These are phyloP conservation scores for Dactylonectria macrodidyma DNA, from an alignment of 2,329 filamentous ascomycete species.

Conservation along the genomic window DNA sequence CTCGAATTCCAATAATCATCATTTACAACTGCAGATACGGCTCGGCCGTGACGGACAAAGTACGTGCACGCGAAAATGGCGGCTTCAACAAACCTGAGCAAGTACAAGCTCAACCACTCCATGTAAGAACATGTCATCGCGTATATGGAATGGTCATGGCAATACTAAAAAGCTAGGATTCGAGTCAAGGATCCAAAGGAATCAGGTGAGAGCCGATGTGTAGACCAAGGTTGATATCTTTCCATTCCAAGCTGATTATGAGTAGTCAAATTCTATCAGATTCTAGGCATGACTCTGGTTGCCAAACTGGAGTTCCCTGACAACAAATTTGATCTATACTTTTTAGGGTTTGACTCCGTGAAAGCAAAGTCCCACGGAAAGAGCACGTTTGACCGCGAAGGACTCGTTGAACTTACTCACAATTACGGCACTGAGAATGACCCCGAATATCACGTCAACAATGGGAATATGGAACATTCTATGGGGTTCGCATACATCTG, in stretches of 20 bases:
- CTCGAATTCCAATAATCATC: too few relatives aligned
- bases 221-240: neutral
- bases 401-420: constrained; percentile 87
- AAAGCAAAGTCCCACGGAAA: constrained; percentile 81
- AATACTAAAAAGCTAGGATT: constrained; percentile 70
- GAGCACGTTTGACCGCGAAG: constrained; percentile 85
- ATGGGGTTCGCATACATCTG: constrained; percentile 90
- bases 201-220: constrained; percentile 68
- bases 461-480: constrained; percentile 90
- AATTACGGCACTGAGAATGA: constrained; percentile 93
- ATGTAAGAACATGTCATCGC: too few relatives aligned
- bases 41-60: too few relatives aligned
- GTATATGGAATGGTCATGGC: too few relatives aligned
- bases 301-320: constrained; percentile 87
- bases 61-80: too few relatives aligned
- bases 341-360: constrained; percentile 88
- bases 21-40: too few relatives aligned
- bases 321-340: constrained; percentile 95
- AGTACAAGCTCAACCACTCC: too few relatives aligned
- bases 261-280: constrained; percentile 90
- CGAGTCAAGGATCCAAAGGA: constrained; percentile 94
- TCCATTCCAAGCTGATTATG: neutral
- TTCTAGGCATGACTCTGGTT: constrained; percentile 90
- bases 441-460: constrained; percentile 83
- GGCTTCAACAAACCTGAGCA: too few relatives aligned